Conservation (phyloP, 2,329 filamentous ascomycete species). For the Didymella glomerata region DNA sequence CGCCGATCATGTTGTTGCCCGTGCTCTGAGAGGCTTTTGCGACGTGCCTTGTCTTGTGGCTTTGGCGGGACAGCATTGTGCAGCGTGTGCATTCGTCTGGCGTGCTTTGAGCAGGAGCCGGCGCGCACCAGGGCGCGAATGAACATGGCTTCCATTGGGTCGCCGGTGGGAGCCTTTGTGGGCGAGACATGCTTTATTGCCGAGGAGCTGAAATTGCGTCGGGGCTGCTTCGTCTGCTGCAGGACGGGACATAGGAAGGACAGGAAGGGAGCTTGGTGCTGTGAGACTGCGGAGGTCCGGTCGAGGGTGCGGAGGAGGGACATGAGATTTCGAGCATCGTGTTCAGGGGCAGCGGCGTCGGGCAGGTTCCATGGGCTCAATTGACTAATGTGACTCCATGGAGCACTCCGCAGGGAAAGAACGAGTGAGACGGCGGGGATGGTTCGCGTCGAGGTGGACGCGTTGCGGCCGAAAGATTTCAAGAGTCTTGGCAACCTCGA, state of each 20-base stretch:
- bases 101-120: constrained; percentile 60
- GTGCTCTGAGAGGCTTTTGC: background rate
- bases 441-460: constrained; percentile 12
- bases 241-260: constrained; percentile 45
- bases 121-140: constrained; percentile 63
- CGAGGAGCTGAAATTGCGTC: constrained; percentile 33
- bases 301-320: constrained; percentile 66
- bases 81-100: constrained; percentile 43
- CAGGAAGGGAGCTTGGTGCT: constrained; percentile 41
- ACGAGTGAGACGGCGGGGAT: constrained; percentile 11
- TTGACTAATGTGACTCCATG: constrained; percentile 32
- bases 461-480: constrained; percentile 26
- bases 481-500: constrained; percentile 42
- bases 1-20: constrained; percentile 19
- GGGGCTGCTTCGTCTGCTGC: constrained; percentile 3
- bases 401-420: constrained; percentile 1
- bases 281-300: constrained; percentile 60
- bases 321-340: constrained; percentile 72
- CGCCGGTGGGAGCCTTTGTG: constrained; percentile 34
- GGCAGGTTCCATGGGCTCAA: constrained; percentile 28
- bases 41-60: constrained; percentile 4
- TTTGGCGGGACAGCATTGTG: constrained; percentile 19
- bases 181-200: constrained; percentile 26
- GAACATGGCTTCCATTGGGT: constrained; percentile 61
- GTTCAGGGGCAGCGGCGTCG: constrained; percentile 45